These are phyloP conservation scores for Boletus speciosus DNA, from an alignment of 768 basidiomycete species.

Conservation along the genomic window DNA sequence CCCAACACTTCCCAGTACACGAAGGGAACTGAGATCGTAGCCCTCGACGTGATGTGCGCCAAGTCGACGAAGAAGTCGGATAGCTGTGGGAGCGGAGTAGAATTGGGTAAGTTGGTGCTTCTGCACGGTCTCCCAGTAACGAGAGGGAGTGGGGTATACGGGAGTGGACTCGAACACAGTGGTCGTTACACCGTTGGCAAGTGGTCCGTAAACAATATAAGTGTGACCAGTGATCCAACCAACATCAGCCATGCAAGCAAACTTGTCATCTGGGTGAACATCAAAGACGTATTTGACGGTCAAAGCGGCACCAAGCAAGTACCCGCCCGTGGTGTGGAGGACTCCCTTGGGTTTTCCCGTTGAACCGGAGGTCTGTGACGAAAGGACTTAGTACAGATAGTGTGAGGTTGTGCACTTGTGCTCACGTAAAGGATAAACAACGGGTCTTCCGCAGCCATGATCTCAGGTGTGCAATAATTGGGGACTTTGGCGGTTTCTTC, in stretches of 20 bases:
- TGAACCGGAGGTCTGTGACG: slow-evolving; percentile 79
- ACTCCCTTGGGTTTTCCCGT: slow-evolving; percentile 98
- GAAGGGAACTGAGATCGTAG: slow-evolving; percentile 76
- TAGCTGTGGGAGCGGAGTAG: slow-evolving; percentile 93
- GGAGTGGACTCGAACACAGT: slow-evolving; percentile 96
- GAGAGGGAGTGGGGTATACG: slow-evolving; percentile 91
- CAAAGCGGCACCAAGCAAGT: slow-evolving; percentile 86
- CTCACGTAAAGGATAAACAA: slow-evolving; percentile 97
- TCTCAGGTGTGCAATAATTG: slow-evolving; percentile 81
- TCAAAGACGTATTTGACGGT: slow-evolving; percentile 99
- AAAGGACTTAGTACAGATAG: slow-evolving; percentile 3
- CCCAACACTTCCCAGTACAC: slow-evolving; percentile 90
- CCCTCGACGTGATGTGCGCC: slow-evolving; percentile 83
- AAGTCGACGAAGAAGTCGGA: slow-evolving; percentile 82
- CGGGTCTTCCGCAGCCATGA: slow-evolving; percentile 92
- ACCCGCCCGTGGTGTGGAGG: slow-evolving; percentile 85
- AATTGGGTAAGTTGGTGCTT: slow-evolving; percentile 94
- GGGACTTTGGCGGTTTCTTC: slow-evolving; percentile 84
- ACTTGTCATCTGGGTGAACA: slow-evolving; percentile 92
- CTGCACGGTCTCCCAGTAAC: slow-evolving; percentile 96
- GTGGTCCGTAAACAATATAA: slow-evolving; percentile 95
- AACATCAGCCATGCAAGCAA: slow-evolving; percentile 98
- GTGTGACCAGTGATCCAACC: slow-evolving; percentile 99
- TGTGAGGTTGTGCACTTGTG: slow-evolving; percentile 10
- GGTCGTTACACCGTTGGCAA: slow-evolving; percentile 79